Base-by-base conservation (phyloP, 2,329 filamentous ascomycete species). In the Phyllosticta citribraziliensis region DNA sequence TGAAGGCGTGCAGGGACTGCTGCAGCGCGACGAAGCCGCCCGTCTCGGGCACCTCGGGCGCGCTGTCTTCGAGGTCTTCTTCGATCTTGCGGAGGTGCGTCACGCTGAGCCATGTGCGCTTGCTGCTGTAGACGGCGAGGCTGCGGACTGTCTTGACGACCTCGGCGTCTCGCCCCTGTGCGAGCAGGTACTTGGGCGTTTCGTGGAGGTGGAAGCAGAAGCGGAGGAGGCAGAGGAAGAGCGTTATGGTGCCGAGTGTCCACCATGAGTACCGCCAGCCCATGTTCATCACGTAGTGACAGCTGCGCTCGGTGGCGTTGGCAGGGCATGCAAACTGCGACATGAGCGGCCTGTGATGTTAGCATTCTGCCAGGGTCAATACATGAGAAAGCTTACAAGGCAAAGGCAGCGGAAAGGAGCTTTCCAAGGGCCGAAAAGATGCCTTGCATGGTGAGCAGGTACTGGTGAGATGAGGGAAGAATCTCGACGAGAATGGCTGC, bases 161-260 rank as follows among this genome's bases (percentile, higher is more conserved):
- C 61, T 80, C 74, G 2, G 71, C 77, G 57, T 86, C 83, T 24
- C 77, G 70, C 17, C 82, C 82, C 11, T 76, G 73, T 52, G 78
- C 79, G 9, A 86, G 72, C 8, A 83, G 74, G 65, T 82, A 86
- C 66, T 86, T 86, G 2, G 83, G 83, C 2, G 82, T 84, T 66
- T 86, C 83, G 63, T 77, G 78, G 54, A 86, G 79, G 4, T 74
- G 72, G 66, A 86, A 80, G 52, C 84, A 68, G 1, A 80, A 78
- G 25, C 84, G 80, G 1, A 81, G 66, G 56, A 84, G 68, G 54
- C 82, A 84, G 22, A 79, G 69, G 24, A 72, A 60, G 2, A 77
- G 63, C 0, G 75, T 78, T 52, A 73, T 70, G 1, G 68, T 68
- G 2, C 76, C 75, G 3, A 78, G 67, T 0, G 72, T 76, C 63